Base-by-base conservation (phyloP, 345 rosid genomes). In the Psidium guajava region DNA sequence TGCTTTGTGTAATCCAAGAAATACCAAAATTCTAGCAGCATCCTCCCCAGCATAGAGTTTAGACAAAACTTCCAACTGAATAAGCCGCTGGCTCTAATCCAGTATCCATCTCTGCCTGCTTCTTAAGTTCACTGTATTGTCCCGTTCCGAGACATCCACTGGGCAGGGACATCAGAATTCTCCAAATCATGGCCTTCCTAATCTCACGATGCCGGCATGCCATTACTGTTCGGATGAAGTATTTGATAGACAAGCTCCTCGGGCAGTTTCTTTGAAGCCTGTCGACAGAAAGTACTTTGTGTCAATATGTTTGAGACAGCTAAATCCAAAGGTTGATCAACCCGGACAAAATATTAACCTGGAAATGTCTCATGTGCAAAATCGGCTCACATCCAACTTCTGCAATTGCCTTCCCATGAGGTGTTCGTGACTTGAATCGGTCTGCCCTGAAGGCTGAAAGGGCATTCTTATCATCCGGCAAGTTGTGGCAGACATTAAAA, bases 351-450 rank as follows among this genome's bases (percentile, higher is more conserved):
- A 85, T 49, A 82, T 83, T 64, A 28, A 95, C 99, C 95, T 96
- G 99, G 92, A 97, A 97, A 91, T 96, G 94, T 85, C 99, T 92
- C 99, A 97, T 97, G 92, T 97, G 98, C 89, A 97, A 89, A 85
- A 97, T 95, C 6, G 99, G 99, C 91, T 97, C 93, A 84, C 99
- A 96, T 42, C 99, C 99, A 12, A 96, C 95, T 85, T 96, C 99
- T 13, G 99, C 98, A n/a, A 97, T 92, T n/a, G 93, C 92, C 90
- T 94, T 97, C 82, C 99, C 99, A 36, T 86, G 90, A 20, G 91
- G 96, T 22, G 99, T 94, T 84, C 77, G 93, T 81, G 69, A 81
- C 54, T 93, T 94, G 85, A 92, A 95, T 44, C 98, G 87, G 81
- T 90, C 96, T 0, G 99, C 98, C 90, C 91, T 91, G 86, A 90